Percentiles rank a stretch among this genome's conserved stretches.
Conservation (phyloP, 2,329 filamentous ascomycete genomes). For the Drechmeria coniospora region DNA sequence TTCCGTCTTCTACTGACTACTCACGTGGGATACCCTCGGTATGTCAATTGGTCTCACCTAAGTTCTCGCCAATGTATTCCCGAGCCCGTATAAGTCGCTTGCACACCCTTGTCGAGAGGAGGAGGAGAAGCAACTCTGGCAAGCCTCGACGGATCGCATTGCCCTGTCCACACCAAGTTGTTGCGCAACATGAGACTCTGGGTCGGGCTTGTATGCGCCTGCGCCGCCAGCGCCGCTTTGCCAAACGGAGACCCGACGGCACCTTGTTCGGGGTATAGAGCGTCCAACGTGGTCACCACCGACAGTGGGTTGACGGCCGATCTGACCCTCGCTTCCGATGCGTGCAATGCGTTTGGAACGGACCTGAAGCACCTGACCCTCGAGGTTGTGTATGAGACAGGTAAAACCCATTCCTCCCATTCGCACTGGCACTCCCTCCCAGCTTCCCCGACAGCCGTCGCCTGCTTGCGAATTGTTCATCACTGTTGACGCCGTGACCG, state of each 20-base stretch:
- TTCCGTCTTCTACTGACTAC: no score
- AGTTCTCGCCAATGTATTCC: no score
- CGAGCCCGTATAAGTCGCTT: no score
- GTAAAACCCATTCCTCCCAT: slow-evolving; percentile 18
- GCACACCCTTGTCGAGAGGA: no score
- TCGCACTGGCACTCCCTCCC: no score
- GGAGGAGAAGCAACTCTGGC: neutral
- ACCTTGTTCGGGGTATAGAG: slow-evolving; percentile 59
- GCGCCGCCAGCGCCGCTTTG: slow-evolving; percentile 7
- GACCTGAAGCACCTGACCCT: slow-evolving; percentile 54
- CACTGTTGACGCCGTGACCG: neutral
- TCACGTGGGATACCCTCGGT: no score
- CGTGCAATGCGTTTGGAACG: slow-evolving; percentile 66
- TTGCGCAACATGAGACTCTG: slow-evolving; percentile 7
- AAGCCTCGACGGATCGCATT: neutral
- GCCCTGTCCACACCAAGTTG: neutral
- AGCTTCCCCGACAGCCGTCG: neutral
- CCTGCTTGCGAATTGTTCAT: neutral
- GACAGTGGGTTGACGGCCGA: slow-evolving; percentile 48
- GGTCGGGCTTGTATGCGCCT: slow-evolving; percentile 6
- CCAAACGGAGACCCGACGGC: slow-evolving; percentile 15
- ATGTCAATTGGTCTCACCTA: no score
- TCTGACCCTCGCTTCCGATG: slow-evolving; percentile 49
- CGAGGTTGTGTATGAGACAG: slow-evolving; percentile 31
- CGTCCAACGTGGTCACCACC: slow-evolving; percentile 40